These are phyloP conservation scores for Kodamaea lidongshanica DNA, from an alignment of 805 yeast genomes.

Conservation along the genomic window DNA sequence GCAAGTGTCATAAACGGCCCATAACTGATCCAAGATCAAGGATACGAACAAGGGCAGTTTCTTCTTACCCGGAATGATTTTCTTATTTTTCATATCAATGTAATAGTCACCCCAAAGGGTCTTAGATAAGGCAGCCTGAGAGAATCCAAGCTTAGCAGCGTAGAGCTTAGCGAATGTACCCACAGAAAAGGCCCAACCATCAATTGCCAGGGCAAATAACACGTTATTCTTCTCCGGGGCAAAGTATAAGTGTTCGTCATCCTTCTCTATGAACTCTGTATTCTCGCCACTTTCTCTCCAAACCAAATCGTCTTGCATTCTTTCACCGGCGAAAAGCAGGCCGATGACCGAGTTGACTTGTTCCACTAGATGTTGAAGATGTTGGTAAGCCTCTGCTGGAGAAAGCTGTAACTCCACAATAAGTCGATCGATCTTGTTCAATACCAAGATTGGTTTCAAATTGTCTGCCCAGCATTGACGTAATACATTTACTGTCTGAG, in stretches of 20 bases:
- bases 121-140: slow-evolving; percentile 68
- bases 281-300: slow-evolving; percentile 63
- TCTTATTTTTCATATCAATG: slow-evolving; percentile 84
- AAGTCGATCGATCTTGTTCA: slow-evolving; percentile 87
- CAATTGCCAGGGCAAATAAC: slow-evolving; percentile 83
- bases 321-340: slow-evolving; percentile 83
- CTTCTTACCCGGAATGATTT: slow-evolving; percentile 62
- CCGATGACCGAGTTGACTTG: slow-evolving; percentile 95
- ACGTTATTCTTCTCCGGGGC: slow-evolving; percentile 86
- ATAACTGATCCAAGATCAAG: slow-evolving; percentile 79
- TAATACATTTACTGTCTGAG: slow-evolving; percentile 91
- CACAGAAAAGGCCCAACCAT: slow-evolving; percentile 96
- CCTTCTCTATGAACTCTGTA: slow-evolving; percentile 60
- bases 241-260: slow-evolving; percentile 79
- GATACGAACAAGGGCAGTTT: slow-evolving; percentile 85
- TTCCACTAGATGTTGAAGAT: slow-evolving; percentile 72
- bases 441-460: slow-evolving; percentile 76
- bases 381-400: slow-evolving; percentile 79
- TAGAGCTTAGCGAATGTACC: slow-evolving; percentile 84
- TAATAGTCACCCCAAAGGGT: slow-evolving; percentile 96
- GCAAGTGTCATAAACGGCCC: slow-evolving; percentile 82
- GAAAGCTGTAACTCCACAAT: slow-evolving; percentile 75
- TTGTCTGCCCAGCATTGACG: slow-evolving; percentile 95
- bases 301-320: slow-evolving; percentile 79
- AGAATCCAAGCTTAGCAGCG: slow-evolving; percentile 78